Evolutionary conservation across 345 rosid species (phyloP).

Genomic region (Alliaria petiolata): DNA sequence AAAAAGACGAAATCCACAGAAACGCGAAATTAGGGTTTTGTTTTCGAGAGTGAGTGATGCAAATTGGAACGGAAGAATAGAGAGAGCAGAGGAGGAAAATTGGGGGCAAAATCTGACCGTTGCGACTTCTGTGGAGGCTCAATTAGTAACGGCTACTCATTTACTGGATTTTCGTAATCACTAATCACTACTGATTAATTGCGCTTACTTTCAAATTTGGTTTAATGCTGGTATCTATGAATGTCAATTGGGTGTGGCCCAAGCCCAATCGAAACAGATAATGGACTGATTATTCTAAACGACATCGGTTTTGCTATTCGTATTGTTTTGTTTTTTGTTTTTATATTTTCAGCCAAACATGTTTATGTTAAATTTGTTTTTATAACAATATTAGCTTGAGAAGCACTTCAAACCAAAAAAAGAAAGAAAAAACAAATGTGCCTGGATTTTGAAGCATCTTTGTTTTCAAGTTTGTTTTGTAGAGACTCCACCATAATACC

Average conservation of each 20-base stretch:
- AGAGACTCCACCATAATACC: neutral
- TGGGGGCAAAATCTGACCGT: slow-evolving; percentile 15
- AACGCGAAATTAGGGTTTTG: slow-evolving; percentile 11
- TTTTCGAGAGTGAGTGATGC: neutral
- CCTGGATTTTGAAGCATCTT: slow-evolving; percentile 1
- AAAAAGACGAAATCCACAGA: too few species aligned
- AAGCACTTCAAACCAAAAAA: neutral
- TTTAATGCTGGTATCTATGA: neutral
- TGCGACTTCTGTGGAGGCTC: slow-evolving; percentile 14
- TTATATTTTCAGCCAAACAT: neutral
- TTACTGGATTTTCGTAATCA: slow-evolving; percentile 16
- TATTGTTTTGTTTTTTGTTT: neutral
- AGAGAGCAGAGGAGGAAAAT: slow-evolving; percentile 2
- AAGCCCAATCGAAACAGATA: neutral
- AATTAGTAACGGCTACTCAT: slow-evolving; percentile 23
- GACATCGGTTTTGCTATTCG: neutral
- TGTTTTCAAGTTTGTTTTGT: neutral
- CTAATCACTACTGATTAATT: slow-evolving; percentile 7
- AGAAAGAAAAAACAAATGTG: neutral
- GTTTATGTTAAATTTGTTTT: neutral
- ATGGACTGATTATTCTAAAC: neutral
- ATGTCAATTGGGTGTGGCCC: neutral
- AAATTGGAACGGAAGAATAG: neutral
- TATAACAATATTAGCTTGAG: neutral
- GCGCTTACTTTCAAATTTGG: neutral